Evolutionary conservation across 1,139 yeast genomes (phyloP), one percentile per base, ranked within the genome.

Genomic region (Pneumocystis sp.): DNA sequence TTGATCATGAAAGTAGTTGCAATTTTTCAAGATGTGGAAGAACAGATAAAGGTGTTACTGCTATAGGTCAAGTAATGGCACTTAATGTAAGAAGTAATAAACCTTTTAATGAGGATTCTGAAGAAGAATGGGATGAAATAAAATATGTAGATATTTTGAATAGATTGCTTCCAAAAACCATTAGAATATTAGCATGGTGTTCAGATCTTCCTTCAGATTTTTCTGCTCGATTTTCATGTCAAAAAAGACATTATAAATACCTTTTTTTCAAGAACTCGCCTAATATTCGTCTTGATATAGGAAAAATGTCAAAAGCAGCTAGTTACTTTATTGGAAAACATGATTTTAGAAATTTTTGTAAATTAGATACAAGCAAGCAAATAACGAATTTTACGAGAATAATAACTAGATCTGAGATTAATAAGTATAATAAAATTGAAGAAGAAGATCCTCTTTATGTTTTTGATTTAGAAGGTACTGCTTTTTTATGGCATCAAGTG

Each of bases 401-500:
- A 17, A 83, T 91, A 29, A 71, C 79, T 61, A 75, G 79, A 63
- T 79, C 91, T 0, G 75, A 80, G 19, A 84, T 89, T 17, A 68
- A 78, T 15, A 50, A 50, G 12, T 50, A 21, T 25, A 15, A 50
- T 25, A 29, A 4, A 50, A n/a, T 6, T 25, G n/a, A 29, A 59
- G 40, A 31, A 19, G 39, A 59, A 19, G 19, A 59, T 59, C 3
- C 45, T 59, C 78, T 80, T 66, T 87, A 81, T 71, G 86, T 85
- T 67, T 85, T 93, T 73, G 91, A 90, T 73, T 77, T 93, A 65
- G 81, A 83, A 69, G 99, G 98, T 0, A 79, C 89, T 1, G 98
- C 98, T 7, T 95, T 95, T 71, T 77, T 95, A 67, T 95, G 98
- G 98, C 97, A 95, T 74, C 99, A 95, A 74, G 99, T 95, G 31